A percentile compares a stretch with the other conserved stretches of the same genome.
These are phyloP conservation scores for Protostelium mycophagum DNA, from an alignment of 78 protist genomes.

Conservation along the genomic window DNA sequence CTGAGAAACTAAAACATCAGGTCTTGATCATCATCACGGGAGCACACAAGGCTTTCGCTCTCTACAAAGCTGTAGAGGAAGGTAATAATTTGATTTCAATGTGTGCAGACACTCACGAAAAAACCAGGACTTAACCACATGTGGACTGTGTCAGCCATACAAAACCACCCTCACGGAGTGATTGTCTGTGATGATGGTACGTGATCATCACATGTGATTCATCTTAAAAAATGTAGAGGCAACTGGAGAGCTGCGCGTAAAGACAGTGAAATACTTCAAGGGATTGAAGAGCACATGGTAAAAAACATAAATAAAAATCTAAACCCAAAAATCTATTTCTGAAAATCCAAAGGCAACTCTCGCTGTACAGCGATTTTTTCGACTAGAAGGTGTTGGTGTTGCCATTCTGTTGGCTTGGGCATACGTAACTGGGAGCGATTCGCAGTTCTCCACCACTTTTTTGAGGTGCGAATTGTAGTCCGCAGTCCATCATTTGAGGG, in stretches of 20 bases:
- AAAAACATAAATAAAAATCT: no score
- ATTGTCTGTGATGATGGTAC: conserved; percentile 76
- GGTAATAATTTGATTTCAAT: conserved; percentile 3
- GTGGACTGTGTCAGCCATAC: conserved; percentile 76
- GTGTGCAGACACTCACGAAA: not conserved
- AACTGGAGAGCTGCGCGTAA: conserved; percentile 72
- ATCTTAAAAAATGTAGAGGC: conserved; percentile 18
- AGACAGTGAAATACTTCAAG: conserved; percentile 79
- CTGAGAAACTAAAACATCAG: not conserved
- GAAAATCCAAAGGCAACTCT: no score
- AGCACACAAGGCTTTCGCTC: conserved; percentile 73
- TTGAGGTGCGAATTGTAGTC: no score
- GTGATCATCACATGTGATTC: not conserved
- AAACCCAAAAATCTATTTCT: no score
- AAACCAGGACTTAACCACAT: conserved; percentile 50
- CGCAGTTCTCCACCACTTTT: no score
- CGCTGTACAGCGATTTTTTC: no score
- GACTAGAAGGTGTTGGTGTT: no score
- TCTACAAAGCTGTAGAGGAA: conserved; percentile 66
- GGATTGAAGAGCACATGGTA: conserved; percentile 21
- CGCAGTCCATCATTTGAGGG: no score
- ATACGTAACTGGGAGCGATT: no score
- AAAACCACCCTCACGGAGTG: conserved; percentile 49
- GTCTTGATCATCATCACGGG: conserved; percentile 79
- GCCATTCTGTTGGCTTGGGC: no score